Evolutionary conservation across 495 filamentous ascomycete species (phyloP).

Genomic region (Chaetomium fimeti): DNA sequence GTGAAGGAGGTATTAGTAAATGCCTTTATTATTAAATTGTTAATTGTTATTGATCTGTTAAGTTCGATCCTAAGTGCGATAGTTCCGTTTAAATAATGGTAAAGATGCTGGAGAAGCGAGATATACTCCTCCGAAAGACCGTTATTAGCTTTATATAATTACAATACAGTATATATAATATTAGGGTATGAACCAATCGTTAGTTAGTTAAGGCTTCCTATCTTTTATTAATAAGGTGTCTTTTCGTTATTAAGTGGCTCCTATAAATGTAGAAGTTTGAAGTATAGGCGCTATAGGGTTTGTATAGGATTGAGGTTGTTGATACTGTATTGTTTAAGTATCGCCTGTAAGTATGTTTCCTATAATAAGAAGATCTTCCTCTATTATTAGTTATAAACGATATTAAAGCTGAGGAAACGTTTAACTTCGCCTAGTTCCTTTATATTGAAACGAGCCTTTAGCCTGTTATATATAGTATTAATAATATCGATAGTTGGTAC

Average conservation of each 20-base stretch:
- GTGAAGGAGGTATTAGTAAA: background rate
- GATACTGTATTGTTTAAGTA: background rate
- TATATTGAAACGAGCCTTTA: background rate
- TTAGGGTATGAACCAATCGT: too few relatives aligned
- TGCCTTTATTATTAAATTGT: background rate
- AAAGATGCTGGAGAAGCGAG: background rate
- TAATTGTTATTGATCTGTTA: background rate
- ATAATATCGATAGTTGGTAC: background rate
- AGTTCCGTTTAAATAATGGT: background rate
- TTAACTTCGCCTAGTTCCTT: constrained; percentile 13
- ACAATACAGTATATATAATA: too few relatives aligned
- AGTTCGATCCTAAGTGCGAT: background rate
- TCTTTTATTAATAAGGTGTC: too few relatives aligned
- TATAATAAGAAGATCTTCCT: constrained; percentile 11
- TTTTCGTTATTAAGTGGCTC: too few relatives aligned
- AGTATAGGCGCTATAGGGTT: background rate
- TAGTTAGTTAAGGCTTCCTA: too few relatives aligned
- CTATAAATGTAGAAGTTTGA: too few relatives aligned
- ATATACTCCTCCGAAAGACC: too few relatives aligned
- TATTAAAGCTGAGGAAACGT: constrained; percentile 12
- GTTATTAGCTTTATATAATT: too few relatives aligned
- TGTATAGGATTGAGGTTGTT: background rate
- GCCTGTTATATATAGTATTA: background rate
- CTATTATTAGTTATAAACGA: background rate
- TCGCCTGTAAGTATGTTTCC: background rate